Conservation (phyloP, 2,329 filamentous ascomycete species). For the Cercospora nicotianae region DNA sequence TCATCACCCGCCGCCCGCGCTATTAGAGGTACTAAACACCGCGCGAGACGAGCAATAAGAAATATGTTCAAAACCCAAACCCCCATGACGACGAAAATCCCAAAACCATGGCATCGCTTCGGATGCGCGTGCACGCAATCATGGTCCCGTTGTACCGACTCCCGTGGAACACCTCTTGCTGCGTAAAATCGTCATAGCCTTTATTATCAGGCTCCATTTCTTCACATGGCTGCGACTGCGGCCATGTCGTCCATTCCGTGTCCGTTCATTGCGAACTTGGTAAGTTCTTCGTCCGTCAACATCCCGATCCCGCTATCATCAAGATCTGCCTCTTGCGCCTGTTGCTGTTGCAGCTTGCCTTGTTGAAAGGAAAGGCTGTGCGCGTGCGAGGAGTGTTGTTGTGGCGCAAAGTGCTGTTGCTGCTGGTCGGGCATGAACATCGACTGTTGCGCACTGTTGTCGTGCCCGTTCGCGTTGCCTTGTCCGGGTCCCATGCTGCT, state of each 20-base stretch:
- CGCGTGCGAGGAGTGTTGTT: slow-evolving; percentile 23
- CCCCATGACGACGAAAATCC: neutral
- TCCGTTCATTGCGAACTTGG: slow-evolving; percentile 28
- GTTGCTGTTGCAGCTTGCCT: slow-evolving; percentile 16
- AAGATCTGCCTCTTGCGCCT: slow-evolving; percentile 35
- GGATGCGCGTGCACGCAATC: slow-evolving; percentile 1
- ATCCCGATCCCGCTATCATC: slow-evolving; percentile 44
- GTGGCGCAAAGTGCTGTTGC: slow-evolving; percentile 22
- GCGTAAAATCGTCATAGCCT: slow-evolving; percentile 10
- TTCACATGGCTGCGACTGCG: neutral
- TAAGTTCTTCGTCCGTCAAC: slow-evolving; percentile 40
- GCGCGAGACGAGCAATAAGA: slow-evolving; percentile 5
- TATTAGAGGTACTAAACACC: slow-evolving; percentile 9
- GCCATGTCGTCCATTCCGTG: slow-evolving; percentile 20
- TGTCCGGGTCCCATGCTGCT: slow-evolving; percentile 36
- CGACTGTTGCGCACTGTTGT: slow-evolving; percentile 18
- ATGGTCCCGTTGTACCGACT: slow-evolving; percentile 13
- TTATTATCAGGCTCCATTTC: neutral
- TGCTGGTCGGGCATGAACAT: slow-evolving; percentile 27
- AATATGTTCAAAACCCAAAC: slow-evolving; percentile 8
- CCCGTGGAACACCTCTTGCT: slow-evolving; percentile 11
- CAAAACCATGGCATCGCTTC: neutral
- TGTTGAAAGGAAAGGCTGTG: slow-evolving; percentile 22
- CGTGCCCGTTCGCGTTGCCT: slow-evolving; percentile 21
- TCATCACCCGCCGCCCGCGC: neutral